Conservation (phyloP, 2,329 filamentous ascomycete genomes). For the Fusarium gaditjirri region DNA sequence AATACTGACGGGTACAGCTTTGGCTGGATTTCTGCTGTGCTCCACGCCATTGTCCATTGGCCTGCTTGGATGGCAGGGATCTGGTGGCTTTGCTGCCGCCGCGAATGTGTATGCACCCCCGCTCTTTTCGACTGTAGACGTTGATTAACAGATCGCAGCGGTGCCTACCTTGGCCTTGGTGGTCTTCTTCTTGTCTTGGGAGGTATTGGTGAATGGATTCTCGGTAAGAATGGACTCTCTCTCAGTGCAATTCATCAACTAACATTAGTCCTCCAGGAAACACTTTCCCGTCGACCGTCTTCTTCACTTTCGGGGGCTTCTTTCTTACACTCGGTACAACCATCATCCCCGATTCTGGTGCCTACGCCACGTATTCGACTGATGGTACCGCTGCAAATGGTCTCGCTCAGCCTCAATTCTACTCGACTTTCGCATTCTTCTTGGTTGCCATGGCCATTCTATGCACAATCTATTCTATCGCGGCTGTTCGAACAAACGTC, state of each 20-base stretch:
- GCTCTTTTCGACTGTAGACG: accelerated
- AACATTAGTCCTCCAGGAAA: constrained; percentile 49
- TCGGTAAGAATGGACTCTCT: constrained; percentile 45
- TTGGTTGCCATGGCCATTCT: constrained; percentile 70
- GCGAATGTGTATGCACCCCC: constrained; percentile 44
- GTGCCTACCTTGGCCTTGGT: constrained; percentile 57
- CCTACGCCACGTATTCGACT: constrained; percentile 53
- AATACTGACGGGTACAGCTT: constrained; percentile 17
- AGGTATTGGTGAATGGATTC: constrained; percentile 61
- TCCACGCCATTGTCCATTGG: constrained; percentile 46
- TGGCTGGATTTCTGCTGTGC: constrained; percentile 47
- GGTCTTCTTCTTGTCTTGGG: constrained; percentile 59
- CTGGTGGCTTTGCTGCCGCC: constrained; percentile 45
- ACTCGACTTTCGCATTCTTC: constrained; percentile 66
- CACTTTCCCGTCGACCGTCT: constrained; percentile 65
- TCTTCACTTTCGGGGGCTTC: constrained; percentile 60
- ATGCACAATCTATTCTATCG: constrained; percentile 70
- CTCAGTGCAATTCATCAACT: not conserved
- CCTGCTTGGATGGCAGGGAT: constrained; percentile 46
- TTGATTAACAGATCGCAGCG: constrained; percentile 23
- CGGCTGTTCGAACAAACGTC: constrained; percentile 72
- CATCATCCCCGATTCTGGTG: constrained; percentile 59
- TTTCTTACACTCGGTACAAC: constrained; percentile 62
- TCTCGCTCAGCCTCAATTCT: constrained; percentile 56
- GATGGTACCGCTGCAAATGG: constrained; percentile 49